These are phyloP conservation scores for Begonia loranthoides DNA, from an alignment of 306 rosid species.

Conservation along the genomic window DNA sequence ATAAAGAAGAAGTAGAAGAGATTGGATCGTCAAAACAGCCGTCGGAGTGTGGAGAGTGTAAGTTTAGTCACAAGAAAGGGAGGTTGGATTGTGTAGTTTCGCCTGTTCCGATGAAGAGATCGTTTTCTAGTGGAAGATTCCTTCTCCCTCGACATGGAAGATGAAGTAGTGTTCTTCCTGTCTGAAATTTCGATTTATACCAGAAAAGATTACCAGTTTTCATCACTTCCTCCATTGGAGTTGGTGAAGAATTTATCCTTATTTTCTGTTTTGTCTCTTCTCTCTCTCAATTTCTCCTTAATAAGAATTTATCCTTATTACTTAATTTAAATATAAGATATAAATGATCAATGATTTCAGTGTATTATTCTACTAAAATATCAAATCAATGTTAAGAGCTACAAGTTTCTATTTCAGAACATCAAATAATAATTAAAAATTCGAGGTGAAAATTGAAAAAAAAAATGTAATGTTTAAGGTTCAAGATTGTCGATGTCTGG, in stretches of 20 bases:
- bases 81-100: conserved; percentile 41
- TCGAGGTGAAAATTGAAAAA: too few species aligned
- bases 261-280: neutral
- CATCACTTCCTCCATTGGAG: conserved; percentile 1
- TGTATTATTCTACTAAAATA: too few species aligned
- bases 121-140: conserved; percentile 76
- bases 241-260: neutral
- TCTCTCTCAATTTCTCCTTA: too few species aligned
- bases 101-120: conserved; percentile 80
- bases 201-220: conserved; percentile 1
- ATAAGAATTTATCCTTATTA: too few species aligned
- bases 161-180: conserved; percentile 38
- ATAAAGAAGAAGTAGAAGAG: conserved; percentile 32
- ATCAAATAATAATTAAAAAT: neutral
- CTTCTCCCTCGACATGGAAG: conserved; percentile 40
- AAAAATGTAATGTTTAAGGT: neutral
- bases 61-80: conserved; percentile 29
- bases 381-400: too few species aligned
- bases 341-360: too few species aligned
- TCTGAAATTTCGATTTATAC: conserved; percentile 17
- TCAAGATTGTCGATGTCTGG: neutral
- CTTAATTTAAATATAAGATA: too few species aligned
- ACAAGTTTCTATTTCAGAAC: too few species aligned
- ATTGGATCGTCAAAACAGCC: conserved; percentile 40
- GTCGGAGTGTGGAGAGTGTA: conserved; percentile 25